Evolutionary conservation across 129 eudicot genomes (phyloP).

Genomic region (Smallanthus sonchifolius): DNA sequence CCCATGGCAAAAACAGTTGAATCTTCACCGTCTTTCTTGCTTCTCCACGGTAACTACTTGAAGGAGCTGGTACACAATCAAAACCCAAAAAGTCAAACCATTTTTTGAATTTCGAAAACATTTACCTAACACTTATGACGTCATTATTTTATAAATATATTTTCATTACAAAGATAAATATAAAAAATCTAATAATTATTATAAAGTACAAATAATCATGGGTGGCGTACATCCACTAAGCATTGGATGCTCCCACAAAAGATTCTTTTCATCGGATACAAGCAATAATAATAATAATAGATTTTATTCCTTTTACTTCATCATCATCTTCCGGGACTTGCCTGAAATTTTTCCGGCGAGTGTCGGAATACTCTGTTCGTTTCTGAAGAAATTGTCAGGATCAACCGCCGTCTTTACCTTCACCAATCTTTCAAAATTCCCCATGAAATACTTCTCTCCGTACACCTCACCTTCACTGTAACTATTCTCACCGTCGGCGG

Average conservation of each 20-base stretch:
- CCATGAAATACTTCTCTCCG: conserved; percentile 41
- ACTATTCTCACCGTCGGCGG: not conserved
- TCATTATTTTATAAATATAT: not conserved
- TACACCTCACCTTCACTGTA: conserved; percentile 21
- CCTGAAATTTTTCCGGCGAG: not conserved
- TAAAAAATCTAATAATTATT: not conserved
- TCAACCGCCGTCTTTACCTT: conserved; percentile 30
- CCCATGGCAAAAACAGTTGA: conserved; percentile 13
- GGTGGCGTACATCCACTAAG: not conserved
- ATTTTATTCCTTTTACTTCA: not conserved
- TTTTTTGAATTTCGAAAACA: not conserved
- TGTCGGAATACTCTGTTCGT: conserved; percentile 44
- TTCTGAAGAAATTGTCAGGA: conserved; percentile 36
- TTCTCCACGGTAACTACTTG: conserved; percentile 12
- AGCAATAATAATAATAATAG: not conserved
- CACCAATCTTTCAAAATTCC: conserved; percentile 38
- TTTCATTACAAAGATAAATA: not conserved
- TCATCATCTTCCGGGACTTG: conserved; percentile 11
- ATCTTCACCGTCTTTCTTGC: conserved; percentile 13
- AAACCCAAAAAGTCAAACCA: conserved; percentile 3
- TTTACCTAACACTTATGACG: not conserved
- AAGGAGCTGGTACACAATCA: conserved; percentile 22
- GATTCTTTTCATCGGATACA: not conserved
- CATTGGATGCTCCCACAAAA: not conserved
- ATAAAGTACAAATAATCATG: not conserved